Conservation (phyloP, 225 moss, liverwort and hornwort species). For the Rhytidiadelphus loreus region DNA sequence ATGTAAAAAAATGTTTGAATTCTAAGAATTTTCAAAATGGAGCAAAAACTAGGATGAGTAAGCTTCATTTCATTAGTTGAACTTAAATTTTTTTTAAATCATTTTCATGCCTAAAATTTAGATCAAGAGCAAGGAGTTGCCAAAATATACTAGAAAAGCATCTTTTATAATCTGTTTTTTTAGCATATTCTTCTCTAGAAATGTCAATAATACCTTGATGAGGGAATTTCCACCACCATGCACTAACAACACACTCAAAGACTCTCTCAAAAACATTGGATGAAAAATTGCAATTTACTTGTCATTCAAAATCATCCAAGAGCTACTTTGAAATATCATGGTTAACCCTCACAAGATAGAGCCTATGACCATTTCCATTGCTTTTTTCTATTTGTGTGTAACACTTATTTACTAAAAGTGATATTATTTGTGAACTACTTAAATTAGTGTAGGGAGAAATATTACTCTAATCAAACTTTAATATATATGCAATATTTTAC, state of each 20-base stretch:
- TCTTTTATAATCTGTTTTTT: background rate
- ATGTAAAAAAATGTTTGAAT: background rate
- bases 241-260: background rate
- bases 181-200: background rate
- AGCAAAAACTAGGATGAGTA: fast-evolving
- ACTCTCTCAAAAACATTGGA: background rate
- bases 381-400: background rate
- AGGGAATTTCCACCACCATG: background rate
- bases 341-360: background rate
- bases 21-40: background rate
- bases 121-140: fast-evolving
- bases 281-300: background rate
- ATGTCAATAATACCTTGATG: background rate
- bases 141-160: background rate
- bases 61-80: background rate
- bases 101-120: background rate
- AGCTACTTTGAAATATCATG: background rate
- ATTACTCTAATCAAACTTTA: background rate
- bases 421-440: background rate
- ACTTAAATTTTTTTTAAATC: fast-evolving
- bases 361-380: background rate
- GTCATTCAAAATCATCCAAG: background rate
- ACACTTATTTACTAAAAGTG: background rate
- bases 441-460: background rate
- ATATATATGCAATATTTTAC: background rate